Evolutionary conservation across 2,329 filamentous ascomycete species (phyloP), one percentile per base, ranked within the genome.

Genomic region (Colletotrichum navitas): DNA sequence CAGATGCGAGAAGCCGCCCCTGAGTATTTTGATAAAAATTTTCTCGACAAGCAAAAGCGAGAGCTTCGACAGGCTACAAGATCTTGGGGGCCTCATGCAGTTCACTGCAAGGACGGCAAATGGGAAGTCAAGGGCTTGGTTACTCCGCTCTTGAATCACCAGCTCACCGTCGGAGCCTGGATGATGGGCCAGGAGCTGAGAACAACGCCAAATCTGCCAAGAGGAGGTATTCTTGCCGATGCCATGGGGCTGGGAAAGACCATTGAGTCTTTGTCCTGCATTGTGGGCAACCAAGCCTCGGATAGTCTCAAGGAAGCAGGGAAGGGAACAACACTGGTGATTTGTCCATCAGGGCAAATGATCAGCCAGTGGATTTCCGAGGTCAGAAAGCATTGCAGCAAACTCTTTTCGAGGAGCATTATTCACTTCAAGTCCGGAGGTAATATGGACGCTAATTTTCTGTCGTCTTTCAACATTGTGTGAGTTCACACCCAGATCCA

Each of bases 241-340:
- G 85, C 86, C 32, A 91, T 91, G 88, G 90, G 90, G 0, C 77
- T 92, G 0, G 90, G 90, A 0, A 92, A 92, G 78, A 92, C 90
- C 0, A 83, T 90, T 4, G 86, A 89, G 75, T 76, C 76, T 0
- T 45, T 83, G 2, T 81, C 80, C 2, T 79, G 77, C 59, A 81
- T 83, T 70, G 70, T 78, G 4, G 79, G 77, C 1, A 82, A 78
- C 21, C 84, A 83, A 0, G 85, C 83, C 0, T 74, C 80, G 0
- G 69, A 82, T 12, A 81, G 84, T 21, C 80, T 85, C 5, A 61
- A 61, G 0, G 41, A 60, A 0, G 70, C 75, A 0, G 86, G 80
- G 74, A 84, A 82, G 78, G 73, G 74, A 0, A 74, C 76, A 0
- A 84, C 82, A 0, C 59, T 84, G 3, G 68, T 84, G 0, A 73